Percentiles rank a stretch among this genome's conserved stretches.
Conservation (phyloP, 1,139 yeast genomes). For the Zygoascus meyerae region DNA sequence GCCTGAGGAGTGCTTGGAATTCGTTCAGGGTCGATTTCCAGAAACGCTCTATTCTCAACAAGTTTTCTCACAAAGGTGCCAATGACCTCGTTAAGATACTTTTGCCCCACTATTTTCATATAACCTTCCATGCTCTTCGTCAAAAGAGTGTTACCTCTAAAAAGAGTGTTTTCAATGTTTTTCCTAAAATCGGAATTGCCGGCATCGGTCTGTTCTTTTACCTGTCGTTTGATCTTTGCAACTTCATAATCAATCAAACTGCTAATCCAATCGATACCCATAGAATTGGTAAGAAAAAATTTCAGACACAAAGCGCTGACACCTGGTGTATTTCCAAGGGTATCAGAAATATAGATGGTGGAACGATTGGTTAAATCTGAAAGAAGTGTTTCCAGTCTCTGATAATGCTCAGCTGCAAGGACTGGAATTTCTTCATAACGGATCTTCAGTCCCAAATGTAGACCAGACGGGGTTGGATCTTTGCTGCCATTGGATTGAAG, state of each 20-base stretch:
- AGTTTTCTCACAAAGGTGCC: slow-evolving; percentile 60
- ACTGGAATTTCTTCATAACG: slow-evolving; percentile 53
- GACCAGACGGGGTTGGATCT: background rate
- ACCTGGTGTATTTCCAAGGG: slow-evolving; percentile 47
- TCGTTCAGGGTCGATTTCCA: slow-evolving; percentile 71
- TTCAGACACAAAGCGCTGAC: slow-evolving; percentile 25
- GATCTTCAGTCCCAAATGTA: slow-evolving; percentile 46
- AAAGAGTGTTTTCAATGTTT: slow-evolving; percentile 56
- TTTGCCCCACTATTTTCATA: slow-evolving; percentile 71
- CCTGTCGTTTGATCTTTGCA: slow-evolving; percentile 14
- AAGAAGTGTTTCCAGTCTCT: slow-evolving; percentile 43
- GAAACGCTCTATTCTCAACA: slow-evolving; percentile 44
- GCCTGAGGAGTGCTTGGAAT: slow-evolving; percentile 34
- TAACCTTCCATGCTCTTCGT: slow-evolving; percentile 77
- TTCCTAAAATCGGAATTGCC: slow-evolving; percentile 15
- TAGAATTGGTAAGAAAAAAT: slow-evolving; percentile 35
- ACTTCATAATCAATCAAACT: slow-evolving; percentile 60
- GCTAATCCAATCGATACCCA: slow-evolving; percentile 61
- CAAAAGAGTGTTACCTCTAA: slow-evolving; percentile 78
- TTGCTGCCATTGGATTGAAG: background rate
- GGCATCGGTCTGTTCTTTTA: slow-evolving; percentile 16
- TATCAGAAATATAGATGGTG: slow-evolving; percentile 29
- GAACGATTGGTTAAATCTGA: slow-evolving; percentile 20
- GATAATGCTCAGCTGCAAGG: slow-evolving; percentile 53
- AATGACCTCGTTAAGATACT: slow-evolving; percentile 66